Base-by-base conservation (phyloP, 371 early-diverging fungal species). In the Capillidium rhysosporum region DNA sequence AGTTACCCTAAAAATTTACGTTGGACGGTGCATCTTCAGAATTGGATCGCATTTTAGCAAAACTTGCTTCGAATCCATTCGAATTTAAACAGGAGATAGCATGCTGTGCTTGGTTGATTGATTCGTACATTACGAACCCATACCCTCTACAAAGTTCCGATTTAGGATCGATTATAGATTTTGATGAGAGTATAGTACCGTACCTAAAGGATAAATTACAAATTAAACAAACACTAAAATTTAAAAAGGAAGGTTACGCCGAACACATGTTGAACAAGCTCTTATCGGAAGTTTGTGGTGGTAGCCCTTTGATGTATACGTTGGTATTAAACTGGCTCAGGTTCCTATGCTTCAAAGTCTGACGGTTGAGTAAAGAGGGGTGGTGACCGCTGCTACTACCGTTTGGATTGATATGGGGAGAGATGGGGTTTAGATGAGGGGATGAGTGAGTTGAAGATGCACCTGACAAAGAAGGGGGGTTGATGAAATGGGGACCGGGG, bases 121-220 rank as follows among this genome's bases (percentile, higher is more conserved):
- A 77, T 44, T 80, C 80, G 64, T 82, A 92, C 77, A 89, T 77
- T 21, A 88, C 87, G 59, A 92, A 92, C 4, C 93, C 93, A 63
- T 82, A 88, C 0, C 91, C 90, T 65, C 86, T 86, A 62, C 93
- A 92, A 57, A 76, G 73, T 38, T 80, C 78, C 5, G 86, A 77
- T 46, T 69, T 71, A 55, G 75, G 79, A 61, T 91, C 84, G 40
- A 87, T 66, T 38, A 91, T 89, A 4, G 85, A 77, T 57, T 91
- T 92, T 49, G 81, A 79, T 43, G 90, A 87, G 41, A 77, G 62
- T 34, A 92, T 79, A 4, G 61, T 61, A n/a, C 93, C 93, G 59
- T 71, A 89, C 7, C 84, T 84, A 45, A 30, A 38, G 41, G 16
- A 23, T 9, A 10, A 45, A 18, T 23, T 44, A 38, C 21, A 20